Evolutionary conservation across 495 filamentous ascomycete genomes (phyloP), one percentile per base, ranked within the genome.

Genomic region (Trichocladium antarcticum): DNA sequence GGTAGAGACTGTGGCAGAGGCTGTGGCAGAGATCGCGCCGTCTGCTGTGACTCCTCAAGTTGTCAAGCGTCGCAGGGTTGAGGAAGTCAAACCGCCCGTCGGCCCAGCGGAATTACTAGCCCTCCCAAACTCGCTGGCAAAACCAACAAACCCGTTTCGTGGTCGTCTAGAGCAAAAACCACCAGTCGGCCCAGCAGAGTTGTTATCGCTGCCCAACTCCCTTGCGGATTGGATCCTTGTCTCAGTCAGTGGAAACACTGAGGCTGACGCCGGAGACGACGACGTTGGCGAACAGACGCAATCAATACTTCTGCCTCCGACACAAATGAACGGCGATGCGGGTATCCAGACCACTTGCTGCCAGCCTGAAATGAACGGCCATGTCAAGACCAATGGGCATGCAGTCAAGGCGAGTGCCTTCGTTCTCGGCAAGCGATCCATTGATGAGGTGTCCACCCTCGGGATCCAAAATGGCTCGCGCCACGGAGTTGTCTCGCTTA

Each of bases 181-280:
- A 16, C 61, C 61, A 11, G 55, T 60, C 42, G 61, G 61, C n/a
- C 61, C 61, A 7, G 42, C 49, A 10, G 59, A 64, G 42, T 45
- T 64, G 19, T 49, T 65, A 12, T 43, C 56, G 11, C 49, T 66
- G 15, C 63, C 63, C 29, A 66, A 66, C 32, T 65, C 62, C 3
- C 21, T 38, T n/a, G 50, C 47, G 15, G 57, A 60, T 5, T 15
- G 59, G 16, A 32, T 51, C 31, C n/a, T 47, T 11, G 28, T 38
- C 22, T 29, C 46, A 10, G 40, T 40, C 36, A 39, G 17, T 12
- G 22, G 27, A 9, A 41, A 42, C 10, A 31, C 15, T 34, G 19
- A 37, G 4, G 12, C 31, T 22, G 44, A 48, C 45, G n/a, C 34
- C n/a, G 45, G 43, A 24, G 31, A 28, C 12, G 17, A 12, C 29